Base-by-base conservation (phyloP, 192 early-diverging fungal genomes). In the Backusella australiensis region DNA sequence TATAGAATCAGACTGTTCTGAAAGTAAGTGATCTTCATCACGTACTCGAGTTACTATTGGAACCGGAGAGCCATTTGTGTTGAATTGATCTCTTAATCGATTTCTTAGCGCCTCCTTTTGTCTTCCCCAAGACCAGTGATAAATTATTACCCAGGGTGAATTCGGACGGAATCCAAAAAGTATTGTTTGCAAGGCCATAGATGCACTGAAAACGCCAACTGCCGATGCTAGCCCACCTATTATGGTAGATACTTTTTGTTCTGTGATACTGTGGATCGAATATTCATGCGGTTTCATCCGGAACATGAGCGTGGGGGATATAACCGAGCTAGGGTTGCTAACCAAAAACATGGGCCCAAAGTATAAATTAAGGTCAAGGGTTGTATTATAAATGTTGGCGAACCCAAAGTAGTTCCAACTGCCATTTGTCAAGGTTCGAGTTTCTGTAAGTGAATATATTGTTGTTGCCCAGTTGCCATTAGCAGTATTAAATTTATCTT, bases 81-180 rank as follows among this genome's bases (percentile, higher is more conserved):
- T 67, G 23, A 75, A 67, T 11, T 67, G 41, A 14, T n/a, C 32
- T 49, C 46, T 63, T 26, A 75, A 63, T 41, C 38, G 41, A 23
- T 36, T 41, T 41, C n/a, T 44, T 21, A 75, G 35, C 2, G 74
- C 46, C 29, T 67, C 41, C 35, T 67, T 67, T 65, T 46, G 44
- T 35, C 65, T 41, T 21, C 74, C 74, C 44, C 44, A 32, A 67
- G 74, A 75, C 74, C 74, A 75, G 23, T 41, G 74, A 75, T 67
- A 66, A 36, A 36, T 36, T 36, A 36, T 36, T 36, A 0, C 35
- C 35, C 35, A 36, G 7, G 35, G 35, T 7, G 74, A 75, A 42
- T 65, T 29, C 29, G 63, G 74, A 75, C 74, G 74, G 17, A 41
- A 67, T 34, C 74, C 74, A 46, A 75, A 75, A 17, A 68, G 63